Percentiles rank a stretch among this genome's conserved stretches.
phyloP scores from a whole-genome alignment of 139 green algal genomes.

The Ettlia oleoabundans region DNA sequence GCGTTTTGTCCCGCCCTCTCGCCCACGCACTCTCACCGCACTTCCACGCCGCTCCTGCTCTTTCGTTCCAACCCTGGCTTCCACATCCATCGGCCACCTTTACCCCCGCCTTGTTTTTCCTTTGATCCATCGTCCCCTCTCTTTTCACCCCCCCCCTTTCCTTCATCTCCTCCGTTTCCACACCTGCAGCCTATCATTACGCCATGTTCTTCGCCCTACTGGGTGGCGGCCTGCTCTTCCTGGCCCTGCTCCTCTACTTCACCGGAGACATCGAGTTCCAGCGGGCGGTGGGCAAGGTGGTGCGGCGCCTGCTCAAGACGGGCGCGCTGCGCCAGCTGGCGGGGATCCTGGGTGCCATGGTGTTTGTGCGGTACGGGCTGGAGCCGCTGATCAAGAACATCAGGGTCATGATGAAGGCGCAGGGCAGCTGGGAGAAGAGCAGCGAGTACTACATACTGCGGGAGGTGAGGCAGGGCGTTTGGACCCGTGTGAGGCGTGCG shows the following conservation, averaged over 20 bases:
- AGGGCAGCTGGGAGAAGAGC: slow-evolving; percentile 62
- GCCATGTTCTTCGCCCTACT: slow-evolving; percentile 57
- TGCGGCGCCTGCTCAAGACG: slow-evolving; percentile 67
- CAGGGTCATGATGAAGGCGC: slow-evolving; percentile 43
- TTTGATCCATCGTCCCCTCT: not conserved
- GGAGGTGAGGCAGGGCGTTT: slow-evolving; percentile 68
- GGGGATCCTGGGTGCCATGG: slow-evolving; percentile 51
- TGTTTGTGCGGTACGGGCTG: slow-evolving; percentile 56
- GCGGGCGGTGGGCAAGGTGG: slow-evolving; percentile 42
- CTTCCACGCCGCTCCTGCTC: no score
- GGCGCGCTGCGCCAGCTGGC: slow-evolving; percentile 71
- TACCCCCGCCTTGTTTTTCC: no score
- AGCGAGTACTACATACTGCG: slow-evolving; percentile 74
- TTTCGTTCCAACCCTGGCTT: no score
- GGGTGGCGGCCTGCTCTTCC: slow-evolving; percentile 54
- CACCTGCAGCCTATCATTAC: slow-evolving; percentile 44
- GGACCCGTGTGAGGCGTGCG: no score
- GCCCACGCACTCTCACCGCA: no score
- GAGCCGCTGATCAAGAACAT: slow-evolving; percentile 63
- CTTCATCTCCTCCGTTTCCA: no score
- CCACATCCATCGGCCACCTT: no score
- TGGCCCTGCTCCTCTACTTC: slow-evolving; percentile 65
- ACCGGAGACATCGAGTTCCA: slow-evolving; percentile 66
- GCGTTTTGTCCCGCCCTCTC: no score
- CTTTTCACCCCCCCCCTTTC: not conserved